phyloP scores from a whole-genome alignment of 2,329 filamentous ascomycete genomes.

The Aspergillus fischeri region DNA sequence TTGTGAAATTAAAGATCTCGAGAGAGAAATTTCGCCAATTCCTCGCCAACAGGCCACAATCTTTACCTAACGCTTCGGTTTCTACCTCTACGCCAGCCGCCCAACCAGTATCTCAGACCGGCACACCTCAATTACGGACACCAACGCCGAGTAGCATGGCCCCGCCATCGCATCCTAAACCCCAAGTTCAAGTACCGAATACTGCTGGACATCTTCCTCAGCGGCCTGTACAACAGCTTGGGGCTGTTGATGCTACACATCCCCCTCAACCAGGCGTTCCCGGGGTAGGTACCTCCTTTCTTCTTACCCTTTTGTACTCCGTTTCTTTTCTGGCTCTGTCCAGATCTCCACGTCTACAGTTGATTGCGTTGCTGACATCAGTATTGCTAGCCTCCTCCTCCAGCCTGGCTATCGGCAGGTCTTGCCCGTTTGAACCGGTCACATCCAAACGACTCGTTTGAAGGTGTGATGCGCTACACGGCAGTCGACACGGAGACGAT shows the following conservation, averaged over 20 bases:
- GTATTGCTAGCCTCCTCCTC: slow-evolving; percentile 66
- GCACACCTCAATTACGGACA: slow-evolving; percentile 47
- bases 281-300: slow-evolving; percentile 39
- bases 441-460: slow-evolving; percentile 80
- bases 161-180: slow-evolving; percentile 29
- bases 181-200: slow-evolving; percentile 24
- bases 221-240: slow-evolving; percentile 33
- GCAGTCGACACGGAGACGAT: slow-evolving; percentile 71
- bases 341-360: slow-evolving; percentile 4
- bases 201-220: slow-evolving; percentile 18
- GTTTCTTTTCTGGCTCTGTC: no score
- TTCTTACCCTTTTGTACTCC: neutral
- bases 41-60: slow-evolving; percentile 46
- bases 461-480: slow-evolving; percentile 86
- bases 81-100: slow-evolving; percentile 43
- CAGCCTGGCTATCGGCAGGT: slow-evolving; percentile 75
- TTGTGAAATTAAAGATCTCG: slow-evolving; percentile 71
- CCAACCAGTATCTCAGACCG: slow-evolving; percentile 42
- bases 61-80: slow-evolving; percentile 20
- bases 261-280: slow-evolving; percentile 40
- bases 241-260: slow-evolving; percentile 44
- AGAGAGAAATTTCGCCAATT: slow-evolving; percentile 68
- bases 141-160: slow-evolving; percentile 53
- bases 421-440: slow-evolving; percentile 65
- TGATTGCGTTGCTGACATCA: slow-evolving; percentile 1